Conservation (phyloP, 176 grass and related monocot genomes). For the Tillandsia leiboldiana region DNA sequence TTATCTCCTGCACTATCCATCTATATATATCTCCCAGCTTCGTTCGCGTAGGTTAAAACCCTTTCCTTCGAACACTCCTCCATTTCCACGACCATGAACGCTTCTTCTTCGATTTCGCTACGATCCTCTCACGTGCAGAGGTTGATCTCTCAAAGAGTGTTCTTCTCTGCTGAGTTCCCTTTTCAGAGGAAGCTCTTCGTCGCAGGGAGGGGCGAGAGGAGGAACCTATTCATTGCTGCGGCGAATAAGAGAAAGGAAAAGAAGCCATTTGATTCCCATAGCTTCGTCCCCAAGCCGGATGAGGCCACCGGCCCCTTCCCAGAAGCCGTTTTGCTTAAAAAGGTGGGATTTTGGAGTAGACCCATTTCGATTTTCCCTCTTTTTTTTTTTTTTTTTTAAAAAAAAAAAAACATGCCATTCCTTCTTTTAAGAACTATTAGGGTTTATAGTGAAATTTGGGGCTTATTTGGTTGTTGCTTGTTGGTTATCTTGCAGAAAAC, state of each 20-base stretch:
- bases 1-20: no score
- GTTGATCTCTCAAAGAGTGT: neutral
- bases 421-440: neutral
- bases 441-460: neutral
- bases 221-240: conserved; percentile 19
- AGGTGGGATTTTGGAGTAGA: conserved; percentile 25
- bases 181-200: neutral
- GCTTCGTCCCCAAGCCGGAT: conserved; percentile 35
- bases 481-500: conserved; percentile 51
- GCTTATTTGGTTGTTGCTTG: conserved; percentile 1
- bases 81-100: neutral
- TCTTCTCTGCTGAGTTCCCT: neutral
- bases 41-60: no score
- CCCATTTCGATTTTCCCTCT: neutral
- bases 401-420: no score
- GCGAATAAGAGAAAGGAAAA: conserved; percentile 35
- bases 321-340: conserved; percentile 72
- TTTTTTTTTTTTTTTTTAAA: neutral
- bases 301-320: conserved; percentile 59
- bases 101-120: neutral
- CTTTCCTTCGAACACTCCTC: no score
- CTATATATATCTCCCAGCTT: no score
- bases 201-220: neutral
- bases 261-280: conserved; percentile 12
- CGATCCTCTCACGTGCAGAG: neutral